phyloP scores from a whole-genome alignment of 139 green algal genomes.

The Pseudopediastrum boryanum region DNA sequence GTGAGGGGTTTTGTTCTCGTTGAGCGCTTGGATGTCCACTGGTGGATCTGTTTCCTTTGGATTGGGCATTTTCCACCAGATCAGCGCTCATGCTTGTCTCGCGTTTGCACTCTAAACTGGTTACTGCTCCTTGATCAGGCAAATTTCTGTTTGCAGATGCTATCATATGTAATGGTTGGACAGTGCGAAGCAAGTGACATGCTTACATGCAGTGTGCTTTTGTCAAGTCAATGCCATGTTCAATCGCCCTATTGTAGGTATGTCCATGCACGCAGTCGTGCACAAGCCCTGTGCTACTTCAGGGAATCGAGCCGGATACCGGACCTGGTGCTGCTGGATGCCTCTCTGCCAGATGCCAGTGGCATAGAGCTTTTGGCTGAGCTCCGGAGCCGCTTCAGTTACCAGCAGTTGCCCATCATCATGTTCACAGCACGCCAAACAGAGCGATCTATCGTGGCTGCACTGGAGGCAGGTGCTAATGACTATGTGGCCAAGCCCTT shows the following conservation, averaged over 20 bases:
- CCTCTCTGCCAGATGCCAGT: slow-evolving; percentile 45
- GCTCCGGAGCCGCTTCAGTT: slow-evolving; percentile 40
- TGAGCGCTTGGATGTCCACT: too few species aligned
- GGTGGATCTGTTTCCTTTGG: too few species aligned
- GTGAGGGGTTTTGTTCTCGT: too few species aligned
- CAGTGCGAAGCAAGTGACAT: too few species aligned
- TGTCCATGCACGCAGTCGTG: slow-evolving; percentile 38
- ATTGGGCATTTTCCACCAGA: too few species aligned
- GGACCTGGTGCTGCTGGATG: slow-evolving; percentile 55
- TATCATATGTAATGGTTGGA: too few species aligned
- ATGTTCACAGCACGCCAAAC: slow-evolving; percentile 54
- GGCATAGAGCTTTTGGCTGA: slow-evolving; percentile 44
- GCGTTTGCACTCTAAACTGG: too few species aligned
- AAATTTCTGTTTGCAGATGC: too few species aligned
- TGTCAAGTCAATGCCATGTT: not conserved
- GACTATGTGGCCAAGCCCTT: slow-evolving; percentile 66
- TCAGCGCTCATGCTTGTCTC: too few species aligned
- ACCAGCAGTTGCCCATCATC: slow-evolving; percentile 50
- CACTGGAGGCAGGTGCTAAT: slow-evolving; percentile 52
- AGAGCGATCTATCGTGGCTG: slow-evolving; percentile 48
- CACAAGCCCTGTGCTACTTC: slow-evolving; percentile 38
- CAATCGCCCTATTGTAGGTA: slow-evolving; percentile 20
- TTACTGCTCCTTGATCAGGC: too few species aligned
- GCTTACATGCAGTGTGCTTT: not conserved
- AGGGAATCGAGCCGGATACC: slow-evolving; percentile 24